Conservation (phyloP, 1,284 basidiomycete species). For the Golubevia sp. region DNA sequence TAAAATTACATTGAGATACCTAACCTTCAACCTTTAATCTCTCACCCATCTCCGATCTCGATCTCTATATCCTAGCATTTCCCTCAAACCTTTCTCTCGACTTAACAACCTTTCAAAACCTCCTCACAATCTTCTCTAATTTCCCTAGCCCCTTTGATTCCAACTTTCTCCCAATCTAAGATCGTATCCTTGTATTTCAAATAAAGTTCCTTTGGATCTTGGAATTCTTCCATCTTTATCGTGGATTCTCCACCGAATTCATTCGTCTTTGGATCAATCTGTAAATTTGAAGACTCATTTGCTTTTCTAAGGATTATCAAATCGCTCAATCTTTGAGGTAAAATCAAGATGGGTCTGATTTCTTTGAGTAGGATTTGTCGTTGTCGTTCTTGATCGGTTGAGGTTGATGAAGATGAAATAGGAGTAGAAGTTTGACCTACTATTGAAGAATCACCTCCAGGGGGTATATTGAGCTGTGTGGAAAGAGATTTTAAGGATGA, state of each 20-base stretch:
- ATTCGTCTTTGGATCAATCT: too few species aligned
- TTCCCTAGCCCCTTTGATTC: slow-evolving; percentile 30
- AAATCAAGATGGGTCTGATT: slow-evolving; percentile 29
- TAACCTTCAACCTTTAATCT: too few species aligned
- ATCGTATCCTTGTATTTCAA: slow-evolving; percentile 34
- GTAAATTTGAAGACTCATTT: too few species aligned
- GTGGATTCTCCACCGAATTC: background rate
- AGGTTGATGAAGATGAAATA: slow-evolving; percentile 18
- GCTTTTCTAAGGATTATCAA: slow-evolving; percentile 12
- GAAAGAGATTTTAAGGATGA: too few species aligned
- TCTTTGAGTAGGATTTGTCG: slow-evolving; percentile 14
- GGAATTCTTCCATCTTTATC: slow-evolving; percentile 11
- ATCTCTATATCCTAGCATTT: background rate
- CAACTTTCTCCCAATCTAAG: slow-evolving; percentile 35
- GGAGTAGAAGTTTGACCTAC: slow-evolving; percentile 26
- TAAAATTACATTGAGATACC: too few species aligned
- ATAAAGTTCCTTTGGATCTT: slow-evolving; percentile 36
- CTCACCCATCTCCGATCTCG: too few species aligned
- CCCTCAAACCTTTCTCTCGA: background rate
- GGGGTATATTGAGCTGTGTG: too few species aligned
- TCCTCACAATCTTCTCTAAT: slow-evolving; percentile 34
- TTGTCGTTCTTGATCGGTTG: background rate
- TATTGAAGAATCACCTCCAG: too few species aligned
- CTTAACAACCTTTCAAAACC: slow-evolving; percentile 29
- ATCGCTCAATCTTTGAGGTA: slow-evolving; percentile 31